These are phyloP conservation scores for Prunus padus DNA, from an alignment of 306 rosid species.

Conservation along the genomic window DNA sequence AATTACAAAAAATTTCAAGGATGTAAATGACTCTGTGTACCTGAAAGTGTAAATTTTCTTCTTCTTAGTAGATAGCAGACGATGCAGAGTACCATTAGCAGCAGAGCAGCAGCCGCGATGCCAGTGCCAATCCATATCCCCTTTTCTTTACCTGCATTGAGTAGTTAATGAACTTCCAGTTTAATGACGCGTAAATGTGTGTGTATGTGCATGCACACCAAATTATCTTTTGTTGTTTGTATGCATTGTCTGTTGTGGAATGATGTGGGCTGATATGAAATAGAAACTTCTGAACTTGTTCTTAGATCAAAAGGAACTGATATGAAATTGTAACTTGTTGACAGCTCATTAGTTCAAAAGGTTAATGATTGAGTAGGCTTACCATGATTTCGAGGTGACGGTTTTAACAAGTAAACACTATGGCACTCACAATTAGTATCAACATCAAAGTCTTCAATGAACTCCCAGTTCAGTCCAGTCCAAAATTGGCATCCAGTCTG, in stretches of 20 bases:
- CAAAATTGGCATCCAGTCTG: not conserved
- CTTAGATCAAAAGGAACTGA: not conserved
- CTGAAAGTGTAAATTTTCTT: too few relatives aligned
- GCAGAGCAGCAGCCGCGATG: not conserved
- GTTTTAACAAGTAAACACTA: not conserved
- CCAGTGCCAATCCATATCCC: not conserved
- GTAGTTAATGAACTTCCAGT: not conserved
- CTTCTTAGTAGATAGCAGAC: too few relatives aligned
- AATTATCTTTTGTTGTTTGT: not conserved
- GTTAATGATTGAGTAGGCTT: not conserved
- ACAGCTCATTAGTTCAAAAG: not conserved
- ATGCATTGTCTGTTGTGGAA: too few relatives aligned
- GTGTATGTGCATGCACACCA: not conserved
- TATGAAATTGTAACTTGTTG: not conserved
- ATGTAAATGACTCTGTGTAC: too few relatives aligned
- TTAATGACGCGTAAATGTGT: not conserved
- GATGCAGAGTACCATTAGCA: not conserved
- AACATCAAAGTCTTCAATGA: not conserved
- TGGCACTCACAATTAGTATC: not conserved
- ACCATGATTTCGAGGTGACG: not conserved
- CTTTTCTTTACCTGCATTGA: not conserved
- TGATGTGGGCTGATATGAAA: not conserved
- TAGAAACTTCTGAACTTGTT: not conserved
- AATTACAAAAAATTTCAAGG: too few relatives aligned
- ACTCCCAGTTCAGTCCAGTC: constrained; percentile 7